Conservation (phyloP, 2,329 filamentous ascomycete species). For the Colletotrichum shisoi region DNA sequence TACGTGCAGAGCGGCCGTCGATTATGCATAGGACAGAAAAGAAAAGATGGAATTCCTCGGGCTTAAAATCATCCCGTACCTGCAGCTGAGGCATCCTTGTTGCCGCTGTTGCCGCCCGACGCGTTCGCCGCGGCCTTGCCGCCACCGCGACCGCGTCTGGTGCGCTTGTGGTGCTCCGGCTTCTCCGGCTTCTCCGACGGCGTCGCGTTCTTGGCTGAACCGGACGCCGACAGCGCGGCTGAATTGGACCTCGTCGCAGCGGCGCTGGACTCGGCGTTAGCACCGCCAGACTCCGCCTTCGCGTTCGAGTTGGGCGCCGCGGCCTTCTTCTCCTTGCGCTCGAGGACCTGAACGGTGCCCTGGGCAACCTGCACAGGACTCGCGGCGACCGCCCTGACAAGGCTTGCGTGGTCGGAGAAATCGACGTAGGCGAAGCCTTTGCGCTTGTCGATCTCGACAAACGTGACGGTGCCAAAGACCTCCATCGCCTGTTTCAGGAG, state of each 20-base stretch:
- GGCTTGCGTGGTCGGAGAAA: slow-evolving; percentile 75
- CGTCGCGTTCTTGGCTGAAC: slow-evolving; percentile 11
- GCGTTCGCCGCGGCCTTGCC: slow-evolving; percentile 37
- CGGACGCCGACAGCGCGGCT: slow-evolving; percentile 15
- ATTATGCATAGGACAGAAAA: not conserved
- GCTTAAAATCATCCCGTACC: slow-evolving; percentile 30
- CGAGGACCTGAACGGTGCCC: slow-evolving; percentile 85
- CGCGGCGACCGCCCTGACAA: slow-evolving; percentile 81
- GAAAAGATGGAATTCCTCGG: not conserved
- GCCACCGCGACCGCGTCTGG: slow-evolving; percentile 43
- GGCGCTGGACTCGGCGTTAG: slow-evolving; percentile 21
- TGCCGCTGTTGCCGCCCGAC: slow-evolving; percentile 24
- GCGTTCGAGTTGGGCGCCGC: slow-evolving; percentile 35
- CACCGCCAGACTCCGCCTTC: slow-evolving; percentile 16
- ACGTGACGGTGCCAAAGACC: slow-evolving; percentile 75
- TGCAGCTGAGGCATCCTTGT: slow-evolving; percentile 25
- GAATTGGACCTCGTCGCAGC: slow-evolving; percentile 20
- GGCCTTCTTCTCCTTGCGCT: slow-evolving; percentile 72
- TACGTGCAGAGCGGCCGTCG: not conserved
- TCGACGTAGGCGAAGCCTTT: slow-evolving; percentile 95
- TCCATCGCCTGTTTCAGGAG: slow-evolving; percentile 78
- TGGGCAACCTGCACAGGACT: slow-evolving; percentile 85
- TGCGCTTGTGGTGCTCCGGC: slow-evolving; percentile 41
- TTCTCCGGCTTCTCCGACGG: slow-evolving; percentile 42
- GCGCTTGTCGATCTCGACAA: slow-evolving; percentile 91